These are phyloP conservation scores for Dendrobium officinale DNA, from an alignment of 106 monocot genomes.

Conservation along the genomic window DNA sequence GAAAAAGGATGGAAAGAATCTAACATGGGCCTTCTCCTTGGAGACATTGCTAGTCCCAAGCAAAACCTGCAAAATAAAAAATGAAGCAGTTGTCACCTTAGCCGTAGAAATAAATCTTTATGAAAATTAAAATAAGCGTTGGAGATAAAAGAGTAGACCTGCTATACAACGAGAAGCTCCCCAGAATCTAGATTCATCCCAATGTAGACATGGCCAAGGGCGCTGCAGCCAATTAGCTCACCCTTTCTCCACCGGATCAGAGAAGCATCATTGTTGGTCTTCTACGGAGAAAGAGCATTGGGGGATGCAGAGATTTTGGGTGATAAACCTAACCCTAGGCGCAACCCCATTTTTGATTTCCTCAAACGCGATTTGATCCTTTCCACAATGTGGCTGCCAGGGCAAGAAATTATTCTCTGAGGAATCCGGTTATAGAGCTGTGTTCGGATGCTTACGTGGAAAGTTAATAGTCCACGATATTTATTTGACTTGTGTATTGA, in stretches of 20 bases:
- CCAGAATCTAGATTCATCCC: conserved; percentile 98
- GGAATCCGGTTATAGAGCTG: too few species aligned
- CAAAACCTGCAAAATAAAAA: conserved; percentile 51
- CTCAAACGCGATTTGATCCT: conserved; percentile 69
- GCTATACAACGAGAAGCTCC: conserved; percentile 77
- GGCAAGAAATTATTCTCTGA: too few species aligned
- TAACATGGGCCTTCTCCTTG: conserved; percentile 84
- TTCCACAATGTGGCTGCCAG: conserved; percentile 32
- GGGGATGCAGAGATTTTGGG: conserved; percentile 27
- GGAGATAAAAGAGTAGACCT: conserved; percentile 29
- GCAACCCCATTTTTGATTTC: conserved; percentile 70
- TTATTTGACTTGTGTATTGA: too few species aligned
- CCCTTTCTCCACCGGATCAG: conserved; percentile 86
- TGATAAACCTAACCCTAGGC: conserved; percentile 40
- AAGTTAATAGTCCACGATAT: too few species aligned
- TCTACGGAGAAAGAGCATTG: background rate
- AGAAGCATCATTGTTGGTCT: conserved; percentile 17
- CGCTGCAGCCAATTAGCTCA: conserved; percentile 78
- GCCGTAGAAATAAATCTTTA: background rate
- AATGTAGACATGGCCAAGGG: conserved; percentile 92
- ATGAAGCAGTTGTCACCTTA: background rate
- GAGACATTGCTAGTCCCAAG: conserved; percentile 70
- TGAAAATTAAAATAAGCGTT: background rate
- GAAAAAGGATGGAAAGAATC: conserved; percentile 11
- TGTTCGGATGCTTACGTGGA: too few species aligned